Percentiles rank a stretch among this genome's conserved stretches.
phyloP scores from a whole-genome alignment of 495 filamentous ascomycete species.

The Aspergillus ellipticus region DNA sequence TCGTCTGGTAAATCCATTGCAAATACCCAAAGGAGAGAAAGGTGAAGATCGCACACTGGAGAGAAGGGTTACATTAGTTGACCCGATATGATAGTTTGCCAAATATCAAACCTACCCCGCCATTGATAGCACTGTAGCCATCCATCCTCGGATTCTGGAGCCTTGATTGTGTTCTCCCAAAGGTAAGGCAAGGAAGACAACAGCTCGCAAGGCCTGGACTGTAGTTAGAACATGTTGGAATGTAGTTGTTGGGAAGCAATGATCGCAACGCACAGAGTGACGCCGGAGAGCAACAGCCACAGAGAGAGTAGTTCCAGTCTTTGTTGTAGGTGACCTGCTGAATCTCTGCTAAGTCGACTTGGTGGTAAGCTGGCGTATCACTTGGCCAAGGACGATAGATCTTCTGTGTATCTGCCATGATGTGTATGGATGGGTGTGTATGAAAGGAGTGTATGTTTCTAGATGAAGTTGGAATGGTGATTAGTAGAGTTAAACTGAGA shows the following conservation, averaged over 20 bases:
- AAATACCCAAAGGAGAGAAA: slow-evolving; percentile 27
- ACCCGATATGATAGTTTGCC: background rate
- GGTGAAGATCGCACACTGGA: slow-evolving; percentile 11
- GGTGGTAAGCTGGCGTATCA: slow-evolving; percentile 1
- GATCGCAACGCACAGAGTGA: slow-evolving; percentile 6
- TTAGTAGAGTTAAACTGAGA: too few species aligned
- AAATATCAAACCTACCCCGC: slow-evolving; percentile 31
- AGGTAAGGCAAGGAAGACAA: slow-evolving; percentile 51
- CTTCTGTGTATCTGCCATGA: slow-evolving; percentile 7
- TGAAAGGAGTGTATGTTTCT: too few species aligned
- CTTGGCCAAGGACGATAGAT: slow-evolving; percentile 10
- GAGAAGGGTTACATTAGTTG: background rate
- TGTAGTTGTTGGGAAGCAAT: background rate
- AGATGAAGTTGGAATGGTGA: too few species aligned
- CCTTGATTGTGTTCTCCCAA: slow-evolving; percentile 47
- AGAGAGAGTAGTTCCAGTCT: slow-evolving; percentile 16
- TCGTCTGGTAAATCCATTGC: slow-evolving; percentile 40
- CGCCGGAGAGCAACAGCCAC: slow-evolving; percentile 10
- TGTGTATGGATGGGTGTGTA: too few species aligned
- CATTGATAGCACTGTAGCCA: slow-evolving; percentile 39
- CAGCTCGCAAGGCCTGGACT: slow-evolving; percentile 33
- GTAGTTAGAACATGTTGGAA: background rate
- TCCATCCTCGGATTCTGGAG: slow-evolving; percentile 38
- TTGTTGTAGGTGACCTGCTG: slow-evolving; percentile 5
- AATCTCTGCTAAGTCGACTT: background rate